Evolutionary conservation across 352 stramenopile genomes (phyloP), one percentile per base, ranked within the genome.

Genomic region (Phytophthora colocasiae): DNA sequence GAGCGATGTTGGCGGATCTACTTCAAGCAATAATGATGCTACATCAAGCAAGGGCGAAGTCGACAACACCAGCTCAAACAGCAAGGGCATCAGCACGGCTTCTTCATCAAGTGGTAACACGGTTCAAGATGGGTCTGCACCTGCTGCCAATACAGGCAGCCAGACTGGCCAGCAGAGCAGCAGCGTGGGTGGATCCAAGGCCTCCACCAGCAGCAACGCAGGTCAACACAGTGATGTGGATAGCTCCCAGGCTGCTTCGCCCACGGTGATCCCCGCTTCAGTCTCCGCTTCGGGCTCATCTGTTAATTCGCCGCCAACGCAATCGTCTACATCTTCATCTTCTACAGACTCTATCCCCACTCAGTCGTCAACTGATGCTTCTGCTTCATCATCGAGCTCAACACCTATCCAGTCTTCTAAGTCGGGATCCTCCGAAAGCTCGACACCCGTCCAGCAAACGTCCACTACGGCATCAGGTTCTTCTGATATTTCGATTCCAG

Each of bases 61-160:
- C 9, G 41, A 31, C 39, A 43, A 8, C 36, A 17, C 6, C 3
- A 62, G 45, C 29, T 56, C 12, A 4, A 49, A 36, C 24, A 63
- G 51, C 36, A 70, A 70, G 6, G 54, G 31, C 41, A 12, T 31
- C n/a, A 49, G 40, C n/a, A 58, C 47, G 10, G 31, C 48, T 65
- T 49, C 45, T 14, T 67, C 59, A 6, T 60, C 49, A 17, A 54
- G 22, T 26, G 46, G 44, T 10, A 39, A 3, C 6, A 22, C 14
- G 12, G 53, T 39, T 27, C 17, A 58, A 24, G 26, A 47, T 15
- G 49, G 52, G 19, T 71, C 57, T 12, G 43, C 48, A 5, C 34
- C 45, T 29, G 49, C 24, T 29, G 38, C 43, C 31, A 66, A 17
- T 36, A 58, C 12, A n/a, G 44, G 36, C 29, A 58, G 39, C 12